Evolutionary conservation across 805 yeast species (phyloP), one percentile per base, ranked within the genome.

Genomic region (Metschnikowia hibisci): DNA sequence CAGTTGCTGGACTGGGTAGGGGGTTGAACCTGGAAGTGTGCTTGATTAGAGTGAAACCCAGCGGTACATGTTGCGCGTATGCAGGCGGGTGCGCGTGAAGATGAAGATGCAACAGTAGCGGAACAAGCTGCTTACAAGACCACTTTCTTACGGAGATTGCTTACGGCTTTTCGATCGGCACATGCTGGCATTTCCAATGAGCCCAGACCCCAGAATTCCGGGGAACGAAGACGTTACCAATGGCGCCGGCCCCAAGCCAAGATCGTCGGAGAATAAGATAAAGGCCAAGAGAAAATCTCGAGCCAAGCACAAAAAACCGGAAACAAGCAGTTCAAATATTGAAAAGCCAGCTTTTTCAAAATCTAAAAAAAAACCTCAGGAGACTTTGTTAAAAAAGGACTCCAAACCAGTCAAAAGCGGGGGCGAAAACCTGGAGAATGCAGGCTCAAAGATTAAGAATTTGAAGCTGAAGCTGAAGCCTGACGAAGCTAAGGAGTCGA

Each of bases 51-150:
- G 39, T 27, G 16, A 15, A 15, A 16, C 10, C 39, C 25, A 5
- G 23, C 23, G 23, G 23, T 20, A 6, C 4, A 35, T 18, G 39
- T 18, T 15, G 27, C 16, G 13, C n/a, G 16, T 35, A 27, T 35
- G 27, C 39, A 35, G 39, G 39, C 32, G 32, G 27, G 39, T 35
- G 39, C 39, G 39, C 39, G 28, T 35, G 15, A 23, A 16, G 39
- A 35, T 35, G 28, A 16, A 26, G 30, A 34, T 34, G 38, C n/a
- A n/a, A 25, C 15, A 20, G 23, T 6, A 8, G 23, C 23, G 1
- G 23, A 20, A 20, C 23, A 20, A 20, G 23, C 23, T 20, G 23
- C 23, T 20, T 20, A 20, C 23, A 20, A 8, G 23, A 20, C 23
- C 23, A 8, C 23, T 20, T 20, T 3, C 23, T 20, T 3, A 20